Percentiles rank a stretch among this genome's conserved stretches.
These are phyloP conservation scores for Arabidopsis thaliana DNA, from an alignment of 345 rosid species.

Conservation along the genomic window DNA sequence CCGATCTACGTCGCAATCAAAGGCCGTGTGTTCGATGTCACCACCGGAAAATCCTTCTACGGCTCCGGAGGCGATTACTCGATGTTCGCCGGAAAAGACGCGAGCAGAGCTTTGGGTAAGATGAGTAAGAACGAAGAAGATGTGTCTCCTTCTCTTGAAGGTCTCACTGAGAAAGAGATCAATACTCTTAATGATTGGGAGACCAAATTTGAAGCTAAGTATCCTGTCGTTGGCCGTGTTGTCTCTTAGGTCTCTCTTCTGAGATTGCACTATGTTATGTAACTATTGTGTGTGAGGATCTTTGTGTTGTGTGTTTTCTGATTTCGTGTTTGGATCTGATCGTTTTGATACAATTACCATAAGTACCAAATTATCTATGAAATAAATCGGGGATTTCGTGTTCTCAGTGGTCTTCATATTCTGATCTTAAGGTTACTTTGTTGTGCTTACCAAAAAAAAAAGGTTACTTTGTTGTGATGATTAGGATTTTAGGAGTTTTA, in stretches of 20 bases:
- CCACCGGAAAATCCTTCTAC: slow-evolving; percentile 78
- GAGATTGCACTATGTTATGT: not conserved
- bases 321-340: slow-evolving; percentile 25
- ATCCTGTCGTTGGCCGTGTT: slow-evolving; percentile 81
- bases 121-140: slow-evolving; percentile 95
- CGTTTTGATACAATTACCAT: slow-evolving; percentile 5
- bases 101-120: slow-evolving; percentile 87
- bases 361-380: not conserved
- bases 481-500: too few relatives aligned
- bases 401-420: too few relatives aligned
- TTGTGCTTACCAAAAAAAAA: too few relatives aligned
- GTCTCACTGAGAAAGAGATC: slow-evolving; percentile 79
- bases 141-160: slow-evolving; percentile 62
- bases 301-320: slow-evolving; percentile 10
- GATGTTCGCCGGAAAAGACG: slow-evolving; percentile 83
- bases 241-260: slow-evolving; percentile 40
- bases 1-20: slow-evolving; percentile 89
- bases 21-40: slow-evolving; percentile 77
- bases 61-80: slow-evolving; percentile 74
- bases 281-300: slow-evolving; percentile 2
- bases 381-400: slow-evolving; percentile 33
- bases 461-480: too few relatives aligned
- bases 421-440: too few relatives aligned
- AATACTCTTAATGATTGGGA: slow-evolving; percentile 80
- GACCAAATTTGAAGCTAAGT: slow-evolving; percentile 87